Base-by-base conservation (phyloP, 1,284 basidiomycete species). In the Anthracocystis panici-leucophaei region DNA sequence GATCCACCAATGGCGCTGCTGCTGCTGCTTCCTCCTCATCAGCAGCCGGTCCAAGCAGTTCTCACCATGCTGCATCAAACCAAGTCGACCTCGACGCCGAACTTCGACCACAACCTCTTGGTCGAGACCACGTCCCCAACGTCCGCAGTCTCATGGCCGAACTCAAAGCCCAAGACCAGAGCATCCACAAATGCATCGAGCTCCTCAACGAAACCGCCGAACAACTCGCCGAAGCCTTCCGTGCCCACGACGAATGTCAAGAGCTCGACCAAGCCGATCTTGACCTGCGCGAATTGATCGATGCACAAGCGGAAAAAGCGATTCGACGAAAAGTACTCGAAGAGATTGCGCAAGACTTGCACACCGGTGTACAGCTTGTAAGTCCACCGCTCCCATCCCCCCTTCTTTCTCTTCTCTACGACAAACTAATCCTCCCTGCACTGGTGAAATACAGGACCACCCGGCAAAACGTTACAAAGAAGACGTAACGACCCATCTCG, bases 271-370 rank as follows among this genome's bases (percentile, higher is more conserved):
- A 63, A 18, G 62, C 77, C n/a, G 80, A 82, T 21, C 27, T 18
- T 2, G 70, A 73, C 20, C 48, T 69, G 1, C 68, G 77, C n/a
- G 72, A 74, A 14, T 57, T 82, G 23, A 75, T 82, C 49, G 81
- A 82, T 46, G 40, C 78, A 0, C 64, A 74, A 44, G 73, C 59
- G 18, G 75, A 79, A 23, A 68, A 75, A 31, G 68, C 66, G 10
- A 52, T 56, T 16, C 73, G 81, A 3, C 42, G 57, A 25, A 57
- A 48, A 29, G 64, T 65, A 12, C 56, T 82, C 14, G 62, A 65
- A 12, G 56, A 59, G 35, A 75, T 82, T 4, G 55, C 57, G 23
- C 65, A 68, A 14, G 63, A 68, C 18, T 50, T 79, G 16, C 57
- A 65, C 8, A 48, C 57, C 2, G 69, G 64, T 14, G 49, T 66